Percentiles rank a stretch among this genome's conserved stretches.
phyloP scores from a whole-genome alignment of 148 eudicot genomes.

The Vaccinium darrowii region DNA sequence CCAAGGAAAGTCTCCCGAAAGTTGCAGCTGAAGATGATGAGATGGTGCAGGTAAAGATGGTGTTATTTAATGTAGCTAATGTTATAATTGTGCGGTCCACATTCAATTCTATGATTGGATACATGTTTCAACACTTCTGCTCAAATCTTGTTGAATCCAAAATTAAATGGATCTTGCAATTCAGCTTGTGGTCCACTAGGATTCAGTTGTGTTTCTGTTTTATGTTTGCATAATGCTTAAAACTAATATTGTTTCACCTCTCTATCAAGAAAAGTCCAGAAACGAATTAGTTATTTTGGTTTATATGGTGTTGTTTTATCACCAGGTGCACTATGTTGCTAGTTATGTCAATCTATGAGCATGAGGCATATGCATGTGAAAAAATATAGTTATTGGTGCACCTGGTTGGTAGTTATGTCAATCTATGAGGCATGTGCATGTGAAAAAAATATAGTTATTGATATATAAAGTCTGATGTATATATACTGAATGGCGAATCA shows the following conservation, averaged over 20 bases:
- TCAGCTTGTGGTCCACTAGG: neutral
- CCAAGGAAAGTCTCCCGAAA: slow-evolving; percentile 88
- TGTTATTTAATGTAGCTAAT: neutral
- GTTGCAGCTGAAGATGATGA: slow-evolving; percentile 90
- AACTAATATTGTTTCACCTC: neutral
- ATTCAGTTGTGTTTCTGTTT: neutral
- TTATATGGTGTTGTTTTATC: neutral
- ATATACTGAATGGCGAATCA: neutral
- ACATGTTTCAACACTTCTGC: neutral
- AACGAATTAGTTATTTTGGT: neutral
- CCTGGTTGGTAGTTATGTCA: neutral
- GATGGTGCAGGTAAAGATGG: slow-evolving; percentile 84
- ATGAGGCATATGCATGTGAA: neutral
- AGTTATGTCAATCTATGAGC: neutral
- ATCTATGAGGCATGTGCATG: neutral
- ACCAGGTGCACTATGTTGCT: neutral
- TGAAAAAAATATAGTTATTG: neutral
- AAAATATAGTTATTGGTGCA: neutral
- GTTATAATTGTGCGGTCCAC: neutral
- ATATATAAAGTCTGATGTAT: neutral
- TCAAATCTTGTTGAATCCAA: neutral
- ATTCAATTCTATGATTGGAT: neutral
- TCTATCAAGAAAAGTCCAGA: neutral
- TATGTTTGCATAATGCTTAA: neutral
- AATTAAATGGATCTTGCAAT: neutral